Base-by-base conservation (phyloP, 768 basidiomycete genomes). In the Asterophora lycoperdoides region DNA sequence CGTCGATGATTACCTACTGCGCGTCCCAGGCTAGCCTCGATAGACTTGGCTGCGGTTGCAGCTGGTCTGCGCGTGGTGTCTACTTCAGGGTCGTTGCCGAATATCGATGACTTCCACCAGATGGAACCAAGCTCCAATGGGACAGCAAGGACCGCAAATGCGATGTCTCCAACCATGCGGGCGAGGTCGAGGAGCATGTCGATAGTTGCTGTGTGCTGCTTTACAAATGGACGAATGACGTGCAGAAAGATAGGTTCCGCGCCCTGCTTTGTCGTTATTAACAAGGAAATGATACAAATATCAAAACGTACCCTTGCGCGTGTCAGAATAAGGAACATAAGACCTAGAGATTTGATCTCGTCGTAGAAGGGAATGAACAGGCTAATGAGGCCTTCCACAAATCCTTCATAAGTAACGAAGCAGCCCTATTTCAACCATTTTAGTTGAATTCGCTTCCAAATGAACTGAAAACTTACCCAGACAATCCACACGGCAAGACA, bases 161-260 rank as follows among this genome's bases (percentile, higher is more conserved):
- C 41, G 41, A 88, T 70, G 61, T 91, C 89, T 17, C 85, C 83
- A 38, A 83, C 56, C 64, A 83, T 79, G 43, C 79, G 74, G 32
- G 73, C 64, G 19, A 86, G 52, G 46, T 88, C 84, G 23, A 90
- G 70, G 10, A 76, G 48, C 13, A 79, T 70, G 60, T 93, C 90
- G 30, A 92, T 66, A 1, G 83, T 76, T 5, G 70, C 56, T 11
- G 78, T 75, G 57, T 93, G 88, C 5, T 90, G 90, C 59, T 83
- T 86, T 57, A 92, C 63, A 28, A 86, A 60, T 13, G 91, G 90
- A 15, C 90, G 86, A 9, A 93, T 75, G 47, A 91, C 65, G 63
- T 93, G 86, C 15, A 93, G 72, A 58, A 80, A 89, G 38, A 93
- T 77, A 6, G 90, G 91, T 66, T 93, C 91, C 23, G 91, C 87